These are phyloP conservation scores for Bisporella sp. DNA, from an alignment of 2,329 filamentous ascomycete genomes.

Conservation along the genomic window DNA sequence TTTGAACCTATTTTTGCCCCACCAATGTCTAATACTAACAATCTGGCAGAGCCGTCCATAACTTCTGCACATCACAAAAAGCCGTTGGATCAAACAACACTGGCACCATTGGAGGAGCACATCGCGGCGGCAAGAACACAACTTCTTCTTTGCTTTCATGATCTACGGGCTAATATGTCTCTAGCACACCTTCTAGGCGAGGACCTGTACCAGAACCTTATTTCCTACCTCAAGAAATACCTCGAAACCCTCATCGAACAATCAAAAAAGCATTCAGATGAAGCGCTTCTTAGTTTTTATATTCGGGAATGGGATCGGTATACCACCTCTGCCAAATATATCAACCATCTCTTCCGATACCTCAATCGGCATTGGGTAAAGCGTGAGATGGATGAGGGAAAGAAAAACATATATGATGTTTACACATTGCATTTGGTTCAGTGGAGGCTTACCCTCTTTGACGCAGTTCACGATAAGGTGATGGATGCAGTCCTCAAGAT, in stretches of 20 bases:
- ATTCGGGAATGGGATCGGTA: constrained; percentile 96
- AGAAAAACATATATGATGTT: constrained; percentile 96
- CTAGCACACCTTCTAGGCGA: constrained; percentile 89
- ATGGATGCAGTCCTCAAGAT: constrained; percentile 94
- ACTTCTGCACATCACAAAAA: constrained; percentile 98
- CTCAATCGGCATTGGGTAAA: constrained; percentile 99
- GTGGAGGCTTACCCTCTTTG: constrained; percentile 90
- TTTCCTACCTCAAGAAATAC: constrained; percentile 74
- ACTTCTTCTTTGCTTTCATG: constrained; percentile 3
- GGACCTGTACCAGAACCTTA: constrained; percentile 89
- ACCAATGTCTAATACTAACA: constrained; percentile 29
- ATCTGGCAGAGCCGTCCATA: constrained; percentile 71
- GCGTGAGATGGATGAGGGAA: constrained; percentile 96
- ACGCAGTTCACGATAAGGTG: constrained; percentile 74
- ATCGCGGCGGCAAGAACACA: constrained; percentile 58
- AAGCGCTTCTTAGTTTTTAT: constrained; percentile 85
- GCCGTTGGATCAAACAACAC: constrained; percentile 55
- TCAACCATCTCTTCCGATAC: constrained; percentile 94
- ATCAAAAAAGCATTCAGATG: constrained; percentile 77
- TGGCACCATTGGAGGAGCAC: constrained; percentile 44
- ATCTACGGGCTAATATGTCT: constrained; percentile 8
- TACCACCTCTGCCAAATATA: constrained; percentile 92
- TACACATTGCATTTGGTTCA: constrained; percentile 95
- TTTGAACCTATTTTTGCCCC: constrained; percentile 3
- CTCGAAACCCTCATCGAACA: constrained; percentile 61